These are phyloP conservation scores for Globisporangium sylvaticum DNA, from an alignment of 352 stramenopile species.

Conservation along the genomic window DNA sequence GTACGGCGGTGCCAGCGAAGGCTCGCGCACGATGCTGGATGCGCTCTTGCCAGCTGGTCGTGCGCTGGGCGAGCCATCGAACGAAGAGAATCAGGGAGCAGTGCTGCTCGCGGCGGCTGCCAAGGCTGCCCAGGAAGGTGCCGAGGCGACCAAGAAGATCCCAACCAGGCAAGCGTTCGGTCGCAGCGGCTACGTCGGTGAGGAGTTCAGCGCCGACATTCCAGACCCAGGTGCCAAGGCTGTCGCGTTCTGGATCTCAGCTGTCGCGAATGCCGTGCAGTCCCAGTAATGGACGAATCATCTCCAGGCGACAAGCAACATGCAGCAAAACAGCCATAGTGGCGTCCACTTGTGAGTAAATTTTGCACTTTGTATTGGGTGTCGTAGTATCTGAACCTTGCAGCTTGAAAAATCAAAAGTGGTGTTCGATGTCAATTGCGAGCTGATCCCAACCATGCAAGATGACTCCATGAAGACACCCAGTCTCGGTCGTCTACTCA, in stretches of 20 bases:
- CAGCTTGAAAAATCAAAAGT: background rate
- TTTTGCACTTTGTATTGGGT: background rate
- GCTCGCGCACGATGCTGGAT: slow-evolving; percentile 97
- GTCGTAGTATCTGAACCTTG: background rate
- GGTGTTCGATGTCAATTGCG: background rate
- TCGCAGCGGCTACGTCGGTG: slow-evolving; percentile 86
- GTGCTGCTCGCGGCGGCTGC: slow-evolving; percentile 50
- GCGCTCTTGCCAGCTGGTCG: slow-evolving; percentile 88
- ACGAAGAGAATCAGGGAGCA: slow-evolving; percentile 17
- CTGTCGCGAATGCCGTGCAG: slow-evolving; percentile 43
- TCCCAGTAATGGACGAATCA: slow-evolving; percentile 14
- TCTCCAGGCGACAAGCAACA: background rate
- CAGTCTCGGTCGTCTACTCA: background rate
- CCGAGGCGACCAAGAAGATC: slow-evolving; percentile 90
- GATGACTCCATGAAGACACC: background rate
- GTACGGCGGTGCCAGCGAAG: slow-evolving; percentile 92
- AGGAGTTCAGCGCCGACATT: slow-evolving; percentile 80
- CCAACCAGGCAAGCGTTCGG: slow-evolving; percentile 67
- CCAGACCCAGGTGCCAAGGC: slow-evolving; percentile 94
- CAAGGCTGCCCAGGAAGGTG: slow-evolving; percentile 76
- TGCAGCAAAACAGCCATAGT: background rate
- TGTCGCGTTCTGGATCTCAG: slow-evolving; percentile 87
- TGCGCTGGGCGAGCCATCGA: slow-evolving; percentile 27
- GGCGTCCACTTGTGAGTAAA: background rate
- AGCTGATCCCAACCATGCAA: background rate